Percentiles rank a stretch among this genome's conserved stretches.
phyloP scores from a whole-genome alignment of 2,329 filamentous ascomycete species.

The Aspergillus novofumigatus region DNA sequence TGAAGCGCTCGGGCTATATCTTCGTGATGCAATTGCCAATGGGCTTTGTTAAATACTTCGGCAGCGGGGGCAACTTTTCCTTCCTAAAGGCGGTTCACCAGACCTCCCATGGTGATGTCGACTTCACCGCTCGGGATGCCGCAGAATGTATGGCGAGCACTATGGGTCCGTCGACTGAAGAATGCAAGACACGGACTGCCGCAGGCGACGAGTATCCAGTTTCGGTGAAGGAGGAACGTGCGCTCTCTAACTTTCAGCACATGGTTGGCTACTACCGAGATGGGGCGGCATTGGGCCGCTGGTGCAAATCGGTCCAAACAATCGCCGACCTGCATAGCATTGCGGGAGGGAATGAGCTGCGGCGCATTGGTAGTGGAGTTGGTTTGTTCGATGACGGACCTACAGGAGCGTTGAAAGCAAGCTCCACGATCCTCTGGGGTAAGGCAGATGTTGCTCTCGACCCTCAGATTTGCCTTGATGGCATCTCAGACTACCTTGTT shows the following conservation, averaged over 20 bases:
- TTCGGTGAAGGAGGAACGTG: constrained; percentile 37
- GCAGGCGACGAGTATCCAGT: constrained; percentile 36
- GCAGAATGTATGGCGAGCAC: constrained; percentile 49
- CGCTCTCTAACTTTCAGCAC: constrained; percentile 46
- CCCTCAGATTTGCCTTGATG: constrained; percentile 47
- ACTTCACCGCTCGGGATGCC: constrained; percentile 31
- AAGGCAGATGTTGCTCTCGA: constrained; percentile 51
- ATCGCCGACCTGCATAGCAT: constrained; percentile 47
- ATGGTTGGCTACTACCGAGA: constrained; percentile 54
- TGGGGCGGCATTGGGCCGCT: constrained; percentile 40
- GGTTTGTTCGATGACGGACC: constrained; percentile 44
- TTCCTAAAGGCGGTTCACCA: constrained; percentile 44
- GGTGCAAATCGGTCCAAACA: constrained; percentile 51
- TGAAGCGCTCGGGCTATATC: constrained; percentile 50
- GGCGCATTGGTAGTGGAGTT: constrained; percentile 34
- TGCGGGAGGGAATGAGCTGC: constrained; percentile 25
- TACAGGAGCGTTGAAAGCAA: constrained; percentile 47
- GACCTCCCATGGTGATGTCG: constrained; percentile 30
- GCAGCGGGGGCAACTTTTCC: constrained; percentile 48
- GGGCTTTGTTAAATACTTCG: constrained; percentile 41
- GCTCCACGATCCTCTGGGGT: constrained; percentile 53
- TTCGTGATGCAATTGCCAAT: constrained; percentile 52
- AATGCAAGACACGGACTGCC: constrained; percentile 36
- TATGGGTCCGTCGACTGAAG: constrained; percentile 47
- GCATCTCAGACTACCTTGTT: constrained; percentile 49